Conservation (phyloP, 306 rosid genomes). For the Vigna radiata region DNA sequence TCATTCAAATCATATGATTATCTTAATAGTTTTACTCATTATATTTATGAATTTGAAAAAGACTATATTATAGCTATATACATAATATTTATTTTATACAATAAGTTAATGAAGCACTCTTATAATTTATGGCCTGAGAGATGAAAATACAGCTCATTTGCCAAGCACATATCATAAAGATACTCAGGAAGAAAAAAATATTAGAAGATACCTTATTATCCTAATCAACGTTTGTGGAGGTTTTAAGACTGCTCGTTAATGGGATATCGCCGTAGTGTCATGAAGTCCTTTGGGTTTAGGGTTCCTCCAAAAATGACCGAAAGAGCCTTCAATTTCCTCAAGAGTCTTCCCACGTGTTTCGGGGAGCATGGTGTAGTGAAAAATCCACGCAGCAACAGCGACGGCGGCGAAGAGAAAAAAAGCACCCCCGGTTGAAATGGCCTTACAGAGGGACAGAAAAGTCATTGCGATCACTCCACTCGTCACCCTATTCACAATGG, state of each 20-base stretch:
- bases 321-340: conserved; percentile 52
- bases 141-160: too few species aligned
- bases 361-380: conserved; percentile 47
- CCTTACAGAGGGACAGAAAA: conserved; percentile 56
- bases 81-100: too few species aligned
- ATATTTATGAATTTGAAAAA: too few species aligned
- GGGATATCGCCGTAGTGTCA: neutral
- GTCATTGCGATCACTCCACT: conserved; percentile 75
- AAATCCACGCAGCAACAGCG: conserved; percentile 44
- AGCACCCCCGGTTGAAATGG: conserved; percentile 47
- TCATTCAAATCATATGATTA: too few species aligned
- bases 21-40: too few species aligned
- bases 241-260: neutral
- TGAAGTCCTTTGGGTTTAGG: neutral
- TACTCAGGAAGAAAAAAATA: too few species aligned
- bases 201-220: too few species aligned
- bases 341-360: conserved; percentile 49
- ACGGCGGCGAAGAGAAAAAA: conserved; percentile 44
- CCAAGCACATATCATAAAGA: too few species aligned
- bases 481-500: conserved; percentile 53
- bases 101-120: too few species aligned
- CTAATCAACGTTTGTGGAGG: neutral
- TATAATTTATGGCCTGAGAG: too few species aligned
- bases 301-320: conserved; percentile 43
- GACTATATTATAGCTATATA: too few species aligned